Percentiles rank a stretch among this genome's conserved stretches.
phyloP scores from a whole-genome alignment of 306 rosid species.

The Medicago lupulina region DNA sequence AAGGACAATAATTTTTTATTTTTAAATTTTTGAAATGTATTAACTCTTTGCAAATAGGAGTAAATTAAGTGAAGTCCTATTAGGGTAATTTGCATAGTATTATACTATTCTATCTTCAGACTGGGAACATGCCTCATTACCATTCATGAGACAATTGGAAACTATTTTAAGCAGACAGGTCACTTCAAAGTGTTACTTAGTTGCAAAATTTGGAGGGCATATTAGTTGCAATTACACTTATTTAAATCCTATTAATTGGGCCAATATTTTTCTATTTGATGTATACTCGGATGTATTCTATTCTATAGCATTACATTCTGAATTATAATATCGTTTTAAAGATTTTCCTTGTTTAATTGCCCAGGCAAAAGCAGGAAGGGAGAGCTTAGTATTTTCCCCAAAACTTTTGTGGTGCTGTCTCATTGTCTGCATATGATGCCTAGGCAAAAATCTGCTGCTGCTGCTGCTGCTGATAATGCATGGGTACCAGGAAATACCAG shows the following conservation, averaged over 20 bases:
- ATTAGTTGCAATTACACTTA: not conserved
- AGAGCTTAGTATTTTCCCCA: constrained; percentile 85
- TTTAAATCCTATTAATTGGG: not conserved
- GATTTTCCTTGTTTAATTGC: constrained; percentile 50
- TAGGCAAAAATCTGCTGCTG: constrained; percentile 68
- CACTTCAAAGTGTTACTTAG: not conserved
- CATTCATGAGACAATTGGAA: constrained; percentile 6
- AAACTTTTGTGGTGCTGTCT: constrained; percentile 65
- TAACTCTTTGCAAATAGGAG: not conserved
- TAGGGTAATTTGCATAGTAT: not conserved
- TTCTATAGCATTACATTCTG: not conserved
- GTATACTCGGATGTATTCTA: too few relatives aligned
- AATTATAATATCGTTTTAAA: constrained; percentile 1
- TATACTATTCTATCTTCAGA: constrained; percentile 1
- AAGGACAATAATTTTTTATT: constrained; percentile 14
- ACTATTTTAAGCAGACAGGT: not conserved
- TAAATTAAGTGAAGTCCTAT: not conserved
- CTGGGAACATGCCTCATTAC: not conserved
- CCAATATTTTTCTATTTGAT: not conserved
- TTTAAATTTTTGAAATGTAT: not conserved
- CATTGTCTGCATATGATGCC: constrained; percentile 94
- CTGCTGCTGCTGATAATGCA: constrained; percentile 59
- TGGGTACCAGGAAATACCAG: constrained; percentile 85
- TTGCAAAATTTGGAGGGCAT: not conserved
- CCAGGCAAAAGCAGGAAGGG: constrained; percentile 93